Conservation (phyloP, 805 yeast genomes). For the Gaillardinia entomophila region DNA sequence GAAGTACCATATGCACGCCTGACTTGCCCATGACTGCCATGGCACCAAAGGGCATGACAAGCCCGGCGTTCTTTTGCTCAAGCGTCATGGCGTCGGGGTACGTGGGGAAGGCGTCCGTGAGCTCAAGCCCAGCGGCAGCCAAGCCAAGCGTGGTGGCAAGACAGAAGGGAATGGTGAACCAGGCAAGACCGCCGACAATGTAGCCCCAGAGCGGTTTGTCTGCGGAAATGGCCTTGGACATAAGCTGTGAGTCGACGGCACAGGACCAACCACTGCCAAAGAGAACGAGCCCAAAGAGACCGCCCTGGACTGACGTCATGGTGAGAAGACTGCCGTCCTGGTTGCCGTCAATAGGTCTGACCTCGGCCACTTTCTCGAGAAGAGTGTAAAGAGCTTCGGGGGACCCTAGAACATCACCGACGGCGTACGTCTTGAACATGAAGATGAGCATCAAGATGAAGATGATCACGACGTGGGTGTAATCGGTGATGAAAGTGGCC, state of each 20-base stretch:
- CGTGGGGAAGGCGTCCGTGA: not conserved
- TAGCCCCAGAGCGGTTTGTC: not conserved
- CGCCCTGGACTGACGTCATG: constrained; percentile 23
- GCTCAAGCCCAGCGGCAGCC: not conserved
- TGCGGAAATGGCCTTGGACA: not conserved
- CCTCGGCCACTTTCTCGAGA: constrained; percentile 19
- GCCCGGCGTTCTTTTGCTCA: constrained; percentile 14
- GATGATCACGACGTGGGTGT: constrained; percentile 52
- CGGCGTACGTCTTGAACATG: constrained; percentile 26
- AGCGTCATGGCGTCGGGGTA: constrained; percentile 3
- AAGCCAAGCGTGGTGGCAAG: not conserved
- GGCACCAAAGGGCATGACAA: constrained; percentile 30
- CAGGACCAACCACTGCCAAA: constrained; percentile 34
- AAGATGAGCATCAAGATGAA: constrained; percentile 30
- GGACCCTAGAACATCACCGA: constrained; percentile 37
- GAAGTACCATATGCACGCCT: constrained; percentile 36
- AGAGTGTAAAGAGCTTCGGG: constrained; percentile 40
- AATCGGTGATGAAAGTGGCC: constrained; percentile 78
- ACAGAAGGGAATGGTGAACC: not conserved
- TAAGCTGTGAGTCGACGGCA: constrained; percentile 22
- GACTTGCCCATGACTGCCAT: constrained; percentile 30
- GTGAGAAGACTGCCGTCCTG: constrained; percentile 7
- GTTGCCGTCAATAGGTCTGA: constrained; percentile 1
- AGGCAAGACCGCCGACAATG: not conserved
- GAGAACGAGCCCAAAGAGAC: constrained; percentile 18